Base-by-base conservation (phyloP, 345 rosid species). In the Cardiospermum halicacabum region DNA sequence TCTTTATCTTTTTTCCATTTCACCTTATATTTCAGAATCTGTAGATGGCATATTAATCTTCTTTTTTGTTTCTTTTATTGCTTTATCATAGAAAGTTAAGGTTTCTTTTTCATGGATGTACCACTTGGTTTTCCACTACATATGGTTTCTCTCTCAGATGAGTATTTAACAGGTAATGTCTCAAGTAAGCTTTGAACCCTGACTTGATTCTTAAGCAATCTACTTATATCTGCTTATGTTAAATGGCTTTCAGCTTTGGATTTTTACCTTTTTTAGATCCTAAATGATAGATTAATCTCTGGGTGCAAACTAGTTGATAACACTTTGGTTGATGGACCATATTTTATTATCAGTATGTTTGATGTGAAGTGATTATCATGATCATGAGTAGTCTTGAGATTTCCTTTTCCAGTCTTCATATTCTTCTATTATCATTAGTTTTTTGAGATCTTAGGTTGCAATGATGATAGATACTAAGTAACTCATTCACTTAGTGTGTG, bases 161-260 rank as follows among this genome's bases (percentile, higher is more conserved):
- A 65, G 69, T 54, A 42, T 40, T 21, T 65, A 65, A 55, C 53
- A 65, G 69, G 61, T 30, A 27, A 62, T 62, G 56, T 58, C 39
- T 68, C 45, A 27, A 13, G 21, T 25, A 30, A 48, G 66, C 49
- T 58, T 69, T 67, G 31, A 53, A 53, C 43, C 49, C 53, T 1
- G 65, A 55, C 74, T 70, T 78, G 69, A 70, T 62, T 73, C 62
- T 66, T 59, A 78, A 66, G 75, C 77, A 65, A 69, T 58, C 66
- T 36, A 28, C 15, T 2, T 13, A 40, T 7, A 43, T 26, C 12
- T 60, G 40, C 16, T 58, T 16, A 8, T 60, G 25, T 24, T 27
- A 64, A 69, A 37, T 37, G 22, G 5, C 45, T 30, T 11, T 19
- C 65, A 43, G 9, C 37, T 21, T 21, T 50, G 54, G 18, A 48